A percentile compares a stretch with the other conserved stretches of the same genome.
phyloP scores from a whole-genome alignment of 768 basidiomycete species.

The Mycena leptocephala region DNA sequence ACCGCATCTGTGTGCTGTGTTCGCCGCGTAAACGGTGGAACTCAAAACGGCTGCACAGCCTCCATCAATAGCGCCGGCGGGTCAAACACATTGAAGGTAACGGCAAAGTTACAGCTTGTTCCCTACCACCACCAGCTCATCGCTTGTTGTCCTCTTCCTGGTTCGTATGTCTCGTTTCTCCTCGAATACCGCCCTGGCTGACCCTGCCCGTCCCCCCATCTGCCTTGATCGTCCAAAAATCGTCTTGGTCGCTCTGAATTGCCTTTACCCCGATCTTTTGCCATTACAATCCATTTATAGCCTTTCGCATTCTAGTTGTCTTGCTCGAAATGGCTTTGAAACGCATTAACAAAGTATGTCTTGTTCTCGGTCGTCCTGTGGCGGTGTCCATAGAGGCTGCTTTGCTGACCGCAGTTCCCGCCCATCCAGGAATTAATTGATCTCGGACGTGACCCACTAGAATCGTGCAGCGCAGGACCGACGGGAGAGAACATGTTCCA shows the following conservation, averaged over 20 bases:
- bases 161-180: constrained; percentile 27
- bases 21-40: constrained; percentile 5
- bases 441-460: constrained; percentile 99
- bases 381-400: constrained; percentile 40
- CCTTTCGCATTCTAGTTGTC: constrained; percentile 30
- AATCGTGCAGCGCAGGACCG: constrained; percentile 98
- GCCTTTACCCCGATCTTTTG: constrained; percentile 56
- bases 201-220: constrained; percentile 47
- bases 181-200: constrained; percentile 40
- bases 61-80: constrained; percentile 3
- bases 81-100: constrained; percentile 55
- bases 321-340: constrained; percentile 88
- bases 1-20: neutral
- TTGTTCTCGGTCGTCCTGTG: constrained; percentile 1
- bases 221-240: constrained; percentile 33
- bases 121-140: constrained; percentile 66
- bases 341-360: constrained; percentile 97
- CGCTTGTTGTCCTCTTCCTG: constrained; percentile 43
- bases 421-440: constrained; percentile 93
- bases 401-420: constrained; percentile 33
- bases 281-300: constrained; percentile 54
- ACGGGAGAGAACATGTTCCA: too few relatives aligned
- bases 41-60: constrained; percentile 7
- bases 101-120: constrained; percentile 60
- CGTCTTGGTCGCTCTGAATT: constrained; percentile 27